Evolutionary conservation across 75 land plant genomes (phyloP).

Genomic region (Cupressus sempervirens): DNA sequence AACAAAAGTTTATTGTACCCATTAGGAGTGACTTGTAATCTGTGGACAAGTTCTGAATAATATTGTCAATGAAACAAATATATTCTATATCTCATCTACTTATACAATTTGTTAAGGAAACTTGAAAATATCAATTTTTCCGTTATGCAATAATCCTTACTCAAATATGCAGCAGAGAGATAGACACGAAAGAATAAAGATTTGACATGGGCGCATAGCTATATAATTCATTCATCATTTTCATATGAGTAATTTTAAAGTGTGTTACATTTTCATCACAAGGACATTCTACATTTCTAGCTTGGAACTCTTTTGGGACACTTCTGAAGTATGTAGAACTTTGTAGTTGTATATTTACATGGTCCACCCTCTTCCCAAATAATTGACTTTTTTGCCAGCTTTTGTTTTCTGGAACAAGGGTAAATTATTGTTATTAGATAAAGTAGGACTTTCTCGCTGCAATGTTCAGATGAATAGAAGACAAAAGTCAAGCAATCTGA

Average conservation of each 20-base stretch:
- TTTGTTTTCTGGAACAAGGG: no score
- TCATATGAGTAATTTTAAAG: not conserved
- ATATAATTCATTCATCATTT: not conserved
- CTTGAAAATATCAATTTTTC: not conserved
- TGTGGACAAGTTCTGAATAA: not conserved
- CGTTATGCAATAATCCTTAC: not conserved
- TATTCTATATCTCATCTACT: not conserved
- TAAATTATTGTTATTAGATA: no score
- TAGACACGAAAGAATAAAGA: not conserved
- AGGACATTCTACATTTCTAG: not conserved
- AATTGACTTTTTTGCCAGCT: not conserved
- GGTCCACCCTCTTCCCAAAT: not conserved
- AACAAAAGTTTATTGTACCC: not conserved
- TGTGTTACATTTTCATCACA: no score
- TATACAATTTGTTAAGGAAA: not conserved
- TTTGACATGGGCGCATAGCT: not conserved
- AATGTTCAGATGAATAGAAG: no score
- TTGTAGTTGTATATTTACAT: not conserved
- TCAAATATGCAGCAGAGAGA: not conserved
- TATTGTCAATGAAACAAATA: not conserved
- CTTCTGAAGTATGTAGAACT: not conserved
- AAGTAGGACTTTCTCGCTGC: no score
- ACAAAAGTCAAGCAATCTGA: no score
- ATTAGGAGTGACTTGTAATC: not conserved
- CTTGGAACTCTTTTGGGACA: not conserved